These are phyloP conservation scores for Pseudopyricularia cyperi DNA, from an alignment of 2,329 filamentous ascomycete species.

Conservation along the genomic window DNA sequence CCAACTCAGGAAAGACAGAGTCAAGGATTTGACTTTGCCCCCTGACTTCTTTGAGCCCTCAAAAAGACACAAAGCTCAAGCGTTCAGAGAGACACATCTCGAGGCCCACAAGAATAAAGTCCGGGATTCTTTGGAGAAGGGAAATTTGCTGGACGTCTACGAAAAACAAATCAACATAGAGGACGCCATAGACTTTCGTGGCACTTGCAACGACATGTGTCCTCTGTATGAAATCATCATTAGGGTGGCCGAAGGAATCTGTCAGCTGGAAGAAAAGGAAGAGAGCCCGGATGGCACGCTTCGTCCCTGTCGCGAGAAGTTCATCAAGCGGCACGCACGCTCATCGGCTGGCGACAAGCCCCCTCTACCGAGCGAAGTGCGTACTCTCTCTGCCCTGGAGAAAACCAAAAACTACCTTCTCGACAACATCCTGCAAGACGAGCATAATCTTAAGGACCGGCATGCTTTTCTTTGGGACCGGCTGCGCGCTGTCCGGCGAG, in stretches of 20 bases:
- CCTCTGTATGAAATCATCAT: conserved; percentile 53
- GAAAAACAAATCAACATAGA: conserved; percentile 47
- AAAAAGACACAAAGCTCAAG: conserved; percentile 37
- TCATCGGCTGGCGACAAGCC: conserved; percentile 57
- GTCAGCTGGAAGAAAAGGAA: conserved; percentile 42
- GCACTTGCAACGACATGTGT: conserved; percentile 58
- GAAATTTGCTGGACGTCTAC: conserved; percentile 50
- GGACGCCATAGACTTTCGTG: conserved; percentile 54
- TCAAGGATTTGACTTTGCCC: conserved; percentile 42
- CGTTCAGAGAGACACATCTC: conserved; percentile 36
- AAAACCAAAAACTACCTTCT: conserved; percentile 51
- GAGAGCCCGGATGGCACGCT: conserved; percentile 24
- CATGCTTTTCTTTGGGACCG: conserved; percentile 59
- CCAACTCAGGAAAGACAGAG: conserved; percentile 39
- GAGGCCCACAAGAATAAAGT: conserved; percentile 44
- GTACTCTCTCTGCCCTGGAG: conserved; percentile 44
- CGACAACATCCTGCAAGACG: conserved; percentile 40
- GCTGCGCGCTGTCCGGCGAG: conserved; percentile 52
- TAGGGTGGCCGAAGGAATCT: conserved; percentile 47
- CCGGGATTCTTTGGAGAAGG: conserved; percentile 43
- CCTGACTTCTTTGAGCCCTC: conserved; percentile 37
- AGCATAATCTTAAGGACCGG: conserved; percentile 21
- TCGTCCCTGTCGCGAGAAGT: conserved; percentile 35
- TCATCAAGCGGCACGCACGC: conserved; percentile 55
- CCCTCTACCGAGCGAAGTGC: conserved; percentile 54